These are phyloP conservation scores for Fomitopsis betulina DNA, from an alignment of 1,284 basidiomycete species.

Conservation along the genomic window DNA sequence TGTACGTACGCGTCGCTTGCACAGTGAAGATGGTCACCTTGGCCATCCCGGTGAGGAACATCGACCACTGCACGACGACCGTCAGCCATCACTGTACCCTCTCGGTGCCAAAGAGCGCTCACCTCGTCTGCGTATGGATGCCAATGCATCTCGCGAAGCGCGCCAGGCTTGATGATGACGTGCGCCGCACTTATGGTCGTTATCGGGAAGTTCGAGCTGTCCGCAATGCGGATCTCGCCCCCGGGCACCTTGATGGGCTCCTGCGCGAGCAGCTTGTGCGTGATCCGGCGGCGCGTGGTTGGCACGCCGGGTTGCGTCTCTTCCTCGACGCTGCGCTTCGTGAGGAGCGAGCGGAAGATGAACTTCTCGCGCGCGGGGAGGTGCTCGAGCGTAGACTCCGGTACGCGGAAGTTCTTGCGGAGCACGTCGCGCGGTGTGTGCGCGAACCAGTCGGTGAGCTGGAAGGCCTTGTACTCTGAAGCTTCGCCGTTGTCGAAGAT, in stretches of 20 bases:
- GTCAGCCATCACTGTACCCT: not conserved
- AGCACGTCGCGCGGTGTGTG: constrained; percentile 59
- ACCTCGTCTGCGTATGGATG: constrained; percentile 44
- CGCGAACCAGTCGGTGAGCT: constrained; percentile 58
- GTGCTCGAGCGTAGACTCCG: constrained; percentile 3
- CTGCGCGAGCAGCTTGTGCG: constrained; percentile 9
- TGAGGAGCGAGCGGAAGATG: constrained; percentile 7
- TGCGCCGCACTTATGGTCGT: constrained; percentile 52
- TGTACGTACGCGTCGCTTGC: constrained; percentile 7
- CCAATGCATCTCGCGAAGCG: constrained; percentile 45
- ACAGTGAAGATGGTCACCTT: constrained; percentile 6
- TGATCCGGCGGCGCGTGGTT: not conserved
- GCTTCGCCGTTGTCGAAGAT: constrained; percentile 60
- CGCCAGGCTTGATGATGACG: constrained; percentile 51
- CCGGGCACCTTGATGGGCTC: constrained; percentile 26
- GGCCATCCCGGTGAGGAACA: constrained; percentile 6
- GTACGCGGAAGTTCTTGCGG: constrained; percentile 59
- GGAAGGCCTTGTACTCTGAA: constrained; percentile 60
- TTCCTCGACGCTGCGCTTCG: not conserved
- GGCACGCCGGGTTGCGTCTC: not conserved
- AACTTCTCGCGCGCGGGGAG: constrained; percentile 15
- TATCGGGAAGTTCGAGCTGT: constrained; percentile 48
- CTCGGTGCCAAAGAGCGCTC: not conserved
- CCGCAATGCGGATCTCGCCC: constrained; percentile 60
- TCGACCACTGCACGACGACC: constrained; percentile 4